These are phyloP conservation scores for Trypanosoma rangeli DNA, from an alignment of 208 protist species.

Conservation along the genomic window DNA sequence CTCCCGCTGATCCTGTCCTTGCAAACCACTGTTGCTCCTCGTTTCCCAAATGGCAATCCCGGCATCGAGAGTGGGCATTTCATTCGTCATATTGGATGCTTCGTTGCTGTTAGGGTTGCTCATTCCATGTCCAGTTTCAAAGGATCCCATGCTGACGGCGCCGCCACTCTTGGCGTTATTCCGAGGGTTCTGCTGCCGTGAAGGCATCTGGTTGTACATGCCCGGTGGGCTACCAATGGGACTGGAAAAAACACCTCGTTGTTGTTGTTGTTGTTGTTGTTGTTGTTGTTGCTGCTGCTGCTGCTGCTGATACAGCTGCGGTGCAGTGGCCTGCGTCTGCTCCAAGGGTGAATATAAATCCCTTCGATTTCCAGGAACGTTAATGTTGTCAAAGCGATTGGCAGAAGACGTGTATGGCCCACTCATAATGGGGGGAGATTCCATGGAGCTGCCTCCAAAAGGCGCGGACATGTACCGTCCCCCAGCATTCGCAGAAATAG, in stretches of 20 bases:
- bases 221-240: neutral
- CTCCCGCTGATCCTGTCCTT: neutral
- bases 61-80: neutral
- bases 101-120: constrained; percentile 3
- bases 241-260: constrained; percentile 5
- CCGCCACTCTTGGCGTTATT: neutral
- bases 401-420: constrained; percentile 24
- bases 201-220: neutral
- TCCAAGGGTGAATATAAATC: constrained; percentile 14
- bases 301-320: constrained; percentile 16
- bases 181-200: neutral
- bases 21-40: neutral
- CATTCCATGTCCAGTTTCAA: constrained; percentile 1
- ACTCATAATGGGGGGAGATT: constrained; percentile 10
- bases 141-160: neutral
- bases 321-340: neutral
- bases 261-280: constrained; percentile 12
- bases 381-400: constrained; percentile 18
- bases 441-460: constrained; percentile 8
- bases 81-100: neutral
- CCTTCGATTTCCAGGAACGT: constrained; percentile 2
- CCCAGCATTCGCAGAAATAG: constrained; percentile 10
- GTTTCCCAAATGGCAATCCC: neutral
- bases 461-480: constrained; percentile 10
- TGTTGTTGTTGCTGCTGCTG: constrained; percentile 7